These are phyloP conservation scores for Mycena alexandri DNA, from an alignment of 768 basidiomycete genomes.

Conservation along the genomic window DNA sequence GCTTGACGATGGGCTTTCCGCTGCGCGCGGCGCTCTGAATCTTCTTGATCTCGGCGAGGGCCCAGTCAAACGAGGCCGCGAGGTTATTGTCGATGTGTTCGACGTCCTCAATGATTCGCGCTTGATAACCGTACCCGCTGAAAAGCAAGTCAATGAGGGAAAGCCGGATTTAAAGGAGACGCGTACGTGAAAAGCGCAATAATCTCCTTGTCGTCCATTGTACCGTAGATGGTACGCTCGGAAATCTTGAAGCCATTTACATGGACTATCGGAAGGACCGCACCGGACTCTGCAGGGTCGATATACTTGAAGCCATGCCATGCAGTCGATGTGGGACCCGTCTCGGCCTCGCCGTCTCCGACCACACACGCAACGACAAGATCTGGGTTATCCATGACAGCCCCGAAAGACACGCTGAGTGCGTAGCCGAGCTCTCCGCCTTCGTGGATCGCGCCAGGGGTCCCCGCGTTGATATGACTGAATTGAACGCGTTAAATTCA, in stretches of 20 bases:
- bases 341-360: constrained; percentile 92
- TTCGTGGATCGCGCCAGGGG: constrained; percentile 92
- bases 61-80: constrained; percentile 88
- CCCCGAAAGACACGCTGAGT: constrained; percentile 86
- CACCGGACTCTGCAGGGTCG: constrained; percentile 90
- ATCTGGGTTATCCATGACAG: constrained; percentile 92
- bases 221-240: constrained; percentile 89
- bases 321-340: constrained; percentile 81
- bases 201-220: constrained; percentile 91
- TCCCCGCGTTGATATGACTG: constrained; percentile 84
- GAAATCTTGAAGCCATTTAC: constrained; percentile 93
- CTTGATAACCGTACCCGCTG: constrained; percentile 91
- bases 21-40: constrained; percentile 86
- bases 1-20: constrained; percentile 84
- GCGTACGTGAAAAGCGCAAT: constrained; percentile 77
- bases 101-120: constrained; percentile 81
- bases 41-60: constrained; percentile 74
- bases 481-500: not conserved
- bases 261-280: constrained; percentile 92
- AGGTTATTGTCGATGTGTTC: constrained; percentile 80
- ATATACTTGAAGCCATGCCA: constrained; percentile 94
- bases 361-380: constrained; percentile 84
- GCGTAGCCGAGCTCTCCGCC: constrained; percentile 94
- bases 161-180: not conserved
- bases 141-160: constrained; percentile 16